Percentiles rank a stretch among this genome's conserved stretches.
Conservation (phyloP, 169 alveolate genomes). For the Amoebophrya sp. region DNA sequence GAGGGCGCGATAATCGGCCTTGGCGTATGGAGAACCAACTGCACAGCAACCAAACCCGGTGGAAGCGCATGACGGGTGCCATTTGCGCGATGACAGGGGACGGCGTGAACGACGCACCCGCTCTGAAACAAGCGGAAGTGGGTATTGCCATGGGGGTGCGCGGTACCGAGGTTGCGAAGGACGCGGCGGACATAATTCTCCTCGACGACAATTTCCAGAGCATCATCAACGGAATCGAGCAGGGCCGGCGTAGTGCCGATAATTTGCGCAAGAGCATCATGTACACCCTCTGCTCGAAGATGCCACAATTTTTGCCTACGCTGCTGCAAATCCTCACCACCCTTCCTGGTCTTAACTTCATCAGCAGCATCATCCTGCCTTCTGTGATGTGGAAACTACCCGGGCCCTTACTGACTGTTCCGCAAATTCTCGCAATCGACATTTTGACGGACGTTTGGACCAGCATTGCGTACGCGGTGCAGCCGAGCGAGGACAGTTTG, state of each 20-base stretch:
- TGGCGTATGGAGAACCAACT: background rate
- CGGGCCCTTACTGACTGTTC: background rate
- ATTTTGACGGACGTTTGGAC: conserved; percentile 43
- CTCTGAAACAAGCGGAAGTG: conserved; percentile 93
- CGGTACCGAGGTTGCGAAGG: conserved; percentile 93
- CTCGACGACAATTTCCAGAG: conserved; percentile 75
- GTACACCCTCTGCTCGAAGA: conserved; percentile 45
- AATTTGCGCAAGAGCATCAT: conserved; percentile 54
- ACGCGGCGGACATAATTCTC: conserved; percentile 74
- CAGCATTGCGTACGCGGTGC: conserved; percentile 40
- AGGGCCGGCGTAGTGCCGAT: conserved; percentile 75
- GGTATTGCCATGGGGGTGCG: conserved; percentile 99
- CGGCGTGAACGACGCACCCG: conserved; percentile 99
- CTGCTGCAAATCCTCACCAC: conserved; percentile 37
- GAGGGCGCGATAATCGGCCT: background rate
- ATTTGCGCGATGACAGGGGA: conserved; percentile 94
- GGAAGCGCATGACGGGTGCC: background rate
- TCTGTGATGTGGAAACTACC: background rate
- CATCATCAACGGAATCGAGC: conserved; percentile 67
- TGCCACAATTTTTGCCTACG: conserved; percentile 44
- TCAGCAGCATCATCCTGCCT: conserved; percentile 29
- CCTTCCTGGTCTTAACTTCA: conserved; percentile 36
- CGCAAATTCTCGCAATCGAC: conserved; percentile 7
- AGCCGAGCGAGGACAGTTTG: conserved; percentile 36
- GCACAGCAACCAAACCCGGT: background rate